Conservation (phyloP, 2,329 filamentous ascomycete genomes). For the Juglanconis juglandina region DNA sequence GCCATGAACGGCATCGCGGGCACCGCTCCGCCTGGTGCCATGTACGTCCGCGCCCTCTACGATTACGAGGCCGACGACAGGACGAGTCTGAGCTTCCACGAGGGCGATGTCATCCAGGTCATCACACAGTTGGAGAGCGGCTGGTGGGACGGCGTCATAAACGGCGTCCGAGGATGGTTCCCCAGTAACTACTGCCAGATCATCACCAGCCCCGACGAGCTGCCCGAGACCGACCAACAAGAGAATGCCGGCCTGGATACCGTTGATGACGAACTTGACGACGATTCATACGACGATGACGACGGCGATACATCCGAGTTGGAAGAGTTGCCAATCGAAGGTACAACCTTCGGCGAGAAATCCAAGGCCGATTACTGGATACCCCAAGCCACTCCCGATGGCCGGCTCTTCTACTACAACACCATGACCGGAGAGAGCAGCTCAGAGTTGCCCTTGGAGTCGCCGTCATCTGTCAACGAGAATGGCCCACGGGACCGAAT, state of each 20-base stretch:
- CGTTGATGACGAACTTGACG: slow-evolving; percentile 35
- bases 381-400: slow-evolving; percentile 90
- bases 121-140: slow-evolving; percentile 97
- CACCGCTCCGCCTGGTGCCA: slow-evolving; percentile 60
- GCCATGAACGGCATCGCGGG: slow-evolving; percentile 61
- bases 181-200: slow-evolving; percentile 97
- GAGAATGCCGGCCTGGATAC: slow-evolving; percentile 62
- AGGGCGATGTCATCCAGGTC: slow-evolving; percentile 96
- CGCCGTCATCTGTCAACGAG: slow-evolving; percentile 75
- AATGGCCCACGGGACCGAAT: slow-evolving; percentile 83
- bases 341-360: slow-evolving; percentile 58
- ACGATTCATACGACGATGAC: slow-evolving; percentile 59
- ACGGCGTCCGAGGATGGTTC: slow-evolving; percentile 96
- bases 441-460: slow-evolving; percentile 91
- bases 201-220: slow-evolving; percentile 72
- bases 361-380: slow-evolving; percentile 98
- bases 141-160: slow-evolving; percentile 99
- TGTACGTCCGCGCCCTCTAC: slow-evolving; percentile 95
- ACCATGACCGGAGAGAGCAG: slow-evolving; percentile 93
- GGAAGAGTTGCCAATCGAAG: slow-evolving; percentile 64
- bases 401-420: slow-evolving; percentile 95
- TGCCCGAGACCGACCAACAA: slow-evolving; percentile 61
- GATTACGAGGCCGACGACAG: slow-evolving; percentile 97
- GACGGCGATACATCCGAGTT: slow-evolving; percentile 41
- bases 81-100: slow-evolving; percentile 92